phyloP scores from a whole-genome alignment of 2,329 filamentous ascomycete genomes.

The Rutstroemia sp. region DNA sequence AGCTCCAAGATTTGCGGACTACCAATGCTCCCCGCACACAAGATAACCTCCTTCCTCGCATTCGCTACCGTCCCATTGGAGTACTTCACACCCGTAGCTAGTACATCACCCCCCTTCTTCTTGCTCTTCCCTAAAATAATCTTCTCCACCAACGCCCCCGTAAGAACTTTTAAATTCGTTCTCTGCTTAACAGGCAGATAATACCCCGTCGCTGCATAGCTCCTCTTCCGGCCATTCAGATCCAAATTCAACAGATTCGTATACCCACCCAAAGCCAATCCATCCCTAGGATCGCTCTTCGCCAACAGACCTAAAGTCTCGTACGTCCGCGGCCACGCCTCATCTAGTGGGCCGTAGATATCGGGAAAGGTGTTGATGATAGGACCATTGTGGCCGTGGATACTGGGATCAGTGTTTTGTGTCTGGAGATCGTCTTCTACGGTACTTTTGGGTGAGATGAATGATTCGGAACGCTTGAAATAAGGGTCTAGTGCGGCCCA shows the following conservation, averaged over 20 bases:
- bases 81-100: background rate
- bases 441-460: background rate
- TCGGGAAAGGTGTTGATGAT: background rate
- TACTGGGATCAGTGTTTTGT: slow-evolving; percentile 37
- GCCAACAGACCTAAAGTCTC: background rate
- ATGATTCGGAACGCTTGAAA: slow-evolving; percentile 27
- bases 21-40: slow-evolving; percentile 21
- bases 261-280: background rate
- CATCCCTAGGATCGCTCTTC: background rate
- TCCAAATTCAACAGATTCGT: slow-evolving; percentile 41
- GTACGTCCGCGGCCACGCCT: background rate
- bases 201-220: slow-evolving; percentile 19
- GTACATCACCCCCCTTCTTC: background rate
- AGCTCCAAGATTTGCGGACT: slow-evolving; percentile 29
- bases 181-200: slow-evolving; percentile 11
- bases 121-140: slow-evolving; percentile 32
- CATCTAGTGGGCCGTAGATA: background rate
- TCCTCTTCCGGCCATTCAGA: slow-evolving; percentile 8
- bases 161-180: slow-evolving; percentile 69
- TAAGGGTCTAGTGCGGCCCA: slow-evolving; percentile 33
- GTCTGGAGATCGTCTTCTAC: background rate
- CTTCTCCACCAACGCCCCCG: slow-evolving; percentile 75
- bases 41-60: slow-evolving; percentile 24
- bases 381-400: slow-evolving; percentile 31
- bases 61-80: slow-evolving; percentile 16